These are phyloP conservation scores for Penicillium sp. DNA, from an alignment of 2,329 filamentous ascomycete species.

Conservation along the genomic window DNA sequence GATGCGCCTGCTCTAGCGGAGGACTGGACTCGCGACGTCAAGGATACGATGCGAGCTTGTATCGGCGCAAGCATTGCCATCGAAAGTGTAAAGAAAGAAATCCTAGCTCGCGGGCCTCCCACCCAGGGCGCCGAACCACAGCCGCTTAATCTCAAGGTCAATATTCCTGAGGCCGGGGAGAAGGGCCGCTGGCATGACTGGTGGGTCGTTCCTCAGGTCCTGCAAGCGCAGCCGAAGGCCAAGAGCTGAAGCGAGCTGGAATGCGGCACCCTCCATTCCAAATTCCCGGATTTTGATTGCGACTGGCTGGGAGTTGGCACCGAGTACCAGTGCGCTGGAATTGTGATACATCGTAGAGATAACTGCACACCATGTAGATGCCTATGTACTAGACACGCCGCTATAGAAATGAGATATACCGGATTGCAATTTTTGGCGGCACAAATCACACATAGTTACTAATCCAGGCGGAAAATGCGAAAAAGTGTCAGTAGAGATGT, in stretches of 20 bases:
- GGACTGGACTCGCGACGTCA: constrained; percentile 65
- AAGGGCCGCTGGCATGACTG: constrained; percentile 51
- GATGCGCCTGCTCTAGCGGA: constrained; percentile 59
- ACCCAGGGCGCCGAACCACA: constrained; percentile 1
- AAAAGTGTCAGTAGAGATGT: not conserved
- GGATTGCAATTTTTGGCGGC: not conserved
- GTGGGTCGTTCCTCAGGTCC: constrained; percentile 51
- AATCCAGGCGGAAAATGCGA: not conserved
- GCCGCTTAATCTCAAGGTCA: constrained; percentile 38
- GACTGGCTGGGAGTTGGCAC: not conserved
- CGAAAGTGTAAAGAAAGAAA: constrained; percentile 61
- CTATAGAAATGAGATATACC: constrained; percentile 5
- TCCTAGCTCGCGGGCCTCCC: constrained; percentile 38
- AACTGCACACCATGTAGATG: not conserved
- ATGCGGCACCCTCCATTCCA: not conserved
- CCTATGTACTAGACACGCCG: not conserved
- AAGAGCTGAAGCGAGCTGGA: constrained; percentile 23
- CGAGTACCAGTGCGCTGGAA: not conserved
- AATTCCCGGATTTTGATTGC: not conserved
- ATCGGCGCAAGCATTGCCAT: constrained; percentile 72
- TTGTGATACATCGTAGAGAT: not conserved
- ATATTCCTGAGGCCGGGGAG: constrained; percentile 44
- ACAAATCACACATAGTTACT: not conserved
- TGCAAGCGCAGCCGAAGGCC: constrained; percentile 7
- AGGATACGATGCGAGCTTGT: constrained; percentile 69